These are phyloP conservation scores for Hansenula sp. DNA, from an alignment of 1,139 yeast genomes.

Conservation along the genomic window DNA sequence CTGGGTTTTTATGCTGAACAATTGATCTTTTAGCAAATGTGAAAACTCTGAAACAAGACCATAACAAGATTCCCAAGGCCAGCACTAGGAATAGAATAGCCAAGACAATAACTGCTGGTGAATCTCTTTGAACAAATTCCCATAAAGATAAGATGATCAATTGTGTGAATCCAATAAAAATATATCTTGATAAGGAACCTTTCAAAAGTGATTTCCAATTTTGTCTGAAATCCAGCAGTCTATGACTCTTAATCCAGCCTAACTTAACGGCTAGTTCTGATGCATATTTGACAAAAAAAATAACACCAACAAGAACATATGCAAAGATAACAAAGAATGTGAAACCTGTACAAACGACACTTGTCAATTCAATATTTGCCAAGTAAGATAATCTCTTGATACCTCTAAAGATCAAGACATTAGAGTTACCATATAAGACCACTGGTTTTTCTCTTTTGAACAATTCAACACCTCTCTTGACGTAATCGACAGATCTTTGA, in stretches of 20 bases:
- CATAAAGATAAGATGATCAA: constrained; percentile 63
- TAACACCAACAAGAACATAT: constrained; percentile 51
- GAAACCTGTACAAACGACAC: constrained; percentile 72
- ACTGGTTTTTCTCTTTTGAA: constrained; percentile 29
- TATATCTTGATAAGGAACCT: constrained; percentile 66
- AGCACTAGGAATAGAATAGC: constrained; percentile 61
- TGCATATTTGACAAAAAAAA: constrained; percentile 44
- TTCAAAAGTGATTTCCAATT: constrained; percentile 55
- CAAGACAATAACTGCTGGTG: constrained; percentile 71
- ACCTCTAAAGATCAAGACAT: constrained; percentile 64
- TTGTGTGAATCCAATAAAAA: constrained; percentile 76
- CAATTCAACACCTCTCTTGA: constrained; percentile 15
- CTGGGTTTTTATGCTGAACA: constrained; percentile 59
- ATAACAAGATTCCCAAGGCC: constrained; percentile 50
- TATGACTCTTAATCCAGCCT: constrained; percentile 43
- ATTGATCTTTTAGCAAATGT: constrained; percentile 55
- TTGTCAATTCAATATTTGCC: constrained; percentile 66
- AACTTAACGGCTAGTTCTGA: constrained; percentile 40
- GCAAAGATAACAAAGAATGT: constrained; percentile 71
- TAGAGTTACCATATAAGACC: constrained; percentile 37
- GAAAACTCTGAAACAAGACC: constrained; percentile 58
- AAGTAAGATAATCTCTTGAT: constrained; percentile 68
- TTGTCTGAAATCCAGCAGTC: constrained; percentile 45
- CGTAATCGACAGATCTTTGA: constrained; percentile 52
- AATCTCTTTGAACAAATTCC: constrained; percentile 69